A percentile compares a stretch with the other conserved stretches of the same genome.
phyloP scores from a whole-genome alignment of 2,329 filamentous ascomycete genomes.

The Aspergillus cejpii region DNA sequence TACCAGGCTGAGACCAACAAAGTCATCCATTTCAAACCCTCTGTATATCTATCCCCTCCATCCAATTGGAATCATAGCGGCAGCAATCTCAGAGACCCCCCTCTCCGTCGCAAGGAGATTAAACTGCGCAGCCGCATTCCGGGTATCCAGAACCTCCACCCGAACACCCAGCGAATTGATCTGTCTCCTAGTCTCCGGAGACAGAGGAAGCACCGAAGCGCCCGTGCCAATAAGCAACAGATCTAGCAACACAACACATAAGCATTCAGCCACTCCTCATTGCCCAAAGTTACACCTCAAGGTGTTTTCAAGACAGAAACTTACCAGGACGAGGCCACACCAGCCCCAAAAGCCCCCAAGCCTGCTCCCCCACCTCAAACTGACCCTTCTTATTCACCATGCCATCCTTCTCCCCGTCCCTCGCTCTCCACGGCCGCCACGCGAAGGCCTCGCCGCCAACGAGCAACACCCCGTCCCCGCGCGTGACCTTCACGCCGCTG shows the following conservation, averaged over 20 bases:
- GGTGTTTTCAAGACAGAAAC: conserved; percentile 25
- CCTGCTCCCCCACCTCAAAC: conserved; percentile 65
- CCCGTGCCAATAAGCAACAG: conserved; percentile 77
- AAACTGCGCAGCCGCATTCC: conserved; percentile 90
- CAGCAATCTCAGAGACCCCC: conserved; percentile 76
- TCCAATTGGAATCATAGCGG: conserved; percentile 77
- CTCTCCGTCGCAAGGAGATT: conserved; percentile 93
- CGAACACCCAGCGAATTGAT: conserved; percentile 74
- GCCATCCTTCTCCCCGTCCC: conserved; percentile 34
- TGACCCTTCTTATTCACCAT: conserved; percentile 72
- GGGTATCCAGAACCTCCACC: conserved; percentile 82
- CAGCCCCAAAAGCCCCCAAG: conserved; percentile 68
- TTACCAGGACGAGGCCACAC: conserved; percentile 84
- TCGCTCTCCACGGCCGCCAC: conserved; percentile 72
- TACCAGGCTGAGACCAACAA: not conserved
- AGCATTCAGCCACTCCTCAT: conserved; percentile 1
- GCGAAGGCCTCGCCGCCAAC: conserved; percentile 80
- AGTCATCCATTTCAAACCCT: not conserved
- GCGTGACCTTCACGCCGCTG: conserved; percentile 65
- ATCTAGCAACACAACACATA: conserved; percentile 10
- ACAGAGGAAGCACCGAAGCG: conserved; percentile 65
- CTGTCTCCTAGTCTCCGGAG: conserved; percentile 62
- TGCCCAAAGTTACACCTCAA: no score
- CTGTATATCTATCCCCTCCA: conserved; percentile 51
- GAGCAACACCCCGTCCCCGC: conserved; percentile 67